phyloP scores from a whole-genome alignment of 2,329 filamentous ascomycete species.

The Teratosphaeria pseudoeucalypti region DNA sequence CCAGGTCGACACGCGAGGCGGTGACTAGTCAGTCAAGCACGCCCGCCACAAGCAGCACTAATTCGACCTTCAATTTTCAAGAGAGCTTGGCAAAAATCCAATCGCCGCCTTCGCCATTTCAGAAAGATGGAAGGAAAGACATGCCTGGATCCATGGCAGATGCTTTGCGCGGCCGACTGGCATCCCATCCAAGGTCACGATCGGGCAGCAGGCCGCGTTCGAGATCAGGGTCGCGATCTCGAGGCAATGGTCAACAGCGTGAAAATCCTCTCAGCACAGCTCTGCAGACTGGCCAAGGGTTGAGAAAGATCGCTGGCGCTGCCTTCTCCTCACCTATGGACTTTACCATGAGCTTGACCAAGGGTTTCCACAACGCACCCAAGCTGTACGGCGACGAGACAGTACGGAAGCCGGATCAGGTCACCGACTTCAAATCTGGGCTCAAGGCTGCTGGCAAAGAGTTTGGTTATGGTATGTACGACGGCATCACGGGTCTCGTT shows the following conservation, averaged over 20 bases:
- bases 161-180: constrained; percentile 13
- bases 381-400: constrained; percentile 76
- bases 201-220: constrained; percentile 11
- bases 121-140: background rate
- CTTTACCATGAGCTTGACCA: constrained; percentile 69
- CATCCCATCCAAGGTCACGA: constrained; percentile 8
- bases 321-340: constrained; percentile 69
- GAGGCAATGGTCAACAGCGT: constrained; percentile 1
- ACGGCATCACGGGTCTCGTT: constrained; percentile 64
- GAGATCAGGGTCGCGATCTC: background rate
- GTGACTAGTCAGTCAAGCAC: background rate
- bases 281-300: constrained; percentile 25
- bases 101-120: constrained; percentile 1
- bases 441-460: constrained; percentile 60
- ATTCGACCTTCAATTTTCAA: constrained; percentile 22
- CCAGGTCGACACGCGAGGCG: constrained; percentile 2
- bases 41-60: constrained; percentile 11
- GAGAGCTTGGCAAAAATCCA: constrained; percentile 20
- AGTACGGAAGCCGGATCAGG: constrained; percentile 65
- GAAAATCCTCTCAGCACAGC: constrained; percentile 17
- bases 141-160: constrained; percentile 14
- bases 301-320: constrained; percentile 27
- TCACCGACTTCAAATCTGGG: constrained; percentile 67
- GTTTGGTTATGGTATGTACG: constrained; percentile 62
- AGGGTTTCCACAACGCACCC: constrained; percentile 81